These are phyloP conservation scores for Pyrrhoderma noxium DNA, from an alignment of 1,284 basidiomycete genomes.

Conservation along the genomic window DNA sequence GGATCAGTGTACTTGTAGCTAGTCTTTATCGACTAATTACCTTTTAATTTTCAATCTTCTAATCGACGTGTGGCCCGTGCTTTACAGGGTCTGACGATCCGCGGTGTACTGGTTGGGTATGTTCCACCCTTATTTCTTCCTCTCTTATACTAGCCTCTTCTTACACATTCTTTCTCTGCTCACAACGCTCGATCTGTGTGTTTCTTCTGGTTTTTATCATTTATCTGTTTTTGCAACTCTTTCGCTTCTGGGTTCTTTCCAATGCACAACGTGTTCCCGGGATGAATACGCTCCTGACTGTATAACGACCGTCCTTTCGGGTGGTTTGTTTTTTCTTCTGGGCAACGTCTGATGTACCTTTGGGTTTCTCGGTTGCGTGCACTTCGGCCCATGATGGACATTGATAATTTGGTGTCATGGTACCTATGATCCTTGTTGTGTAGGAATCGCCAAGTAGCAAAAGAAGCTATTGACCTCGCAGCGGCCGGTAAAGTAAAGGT, in stretches of 20 bases:
- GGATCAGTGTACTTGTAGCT: not conserved
- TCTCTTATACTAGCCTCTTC: not conserved
- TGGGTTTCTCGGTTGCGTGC: not conserved
- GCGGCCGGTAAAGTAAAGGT: slow-evolving; percentile 61
- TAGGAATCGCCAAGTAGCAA: slow-evolving; percentile 61
- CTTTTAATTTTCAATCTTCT: slow-evolving; percentile 80
- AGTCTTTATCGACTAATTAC: no score
- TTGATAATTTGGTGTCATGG: no score
- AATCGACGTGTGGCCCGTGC: slow-evolving; percentile 37
- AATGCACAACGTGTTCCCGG: not conserved
- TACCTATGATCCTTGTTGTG: not conserved
- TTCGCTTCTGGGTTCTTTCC: not conserved
- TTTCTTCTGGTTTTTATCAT: not conserved
- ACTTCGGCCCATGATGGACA: not conserved
- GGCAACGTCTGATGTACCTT: not conserved
- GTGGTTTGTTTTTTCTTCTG: not conserved
- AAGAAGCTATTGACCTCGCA: slow-evolving; percentile 68
- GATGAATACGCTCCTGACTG: not conserved
- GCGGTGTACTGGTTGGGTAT: slow-evolving; percentile 39
- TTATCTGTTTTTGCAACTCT: not conserved
- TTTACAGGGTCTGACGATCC: slow-evolving; percentile 58
- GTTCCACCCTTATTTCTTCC: not conserved
- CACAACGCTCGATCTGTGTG: not conserved
- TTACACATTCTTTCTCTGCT: not conserved
- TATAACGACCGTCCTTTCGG: not conserved